These are phyloP conservation scores for Vanrija sp. DNA, from an alignment of 1,284 basidiomycete species.

Conservation along the genomic window DNA sequence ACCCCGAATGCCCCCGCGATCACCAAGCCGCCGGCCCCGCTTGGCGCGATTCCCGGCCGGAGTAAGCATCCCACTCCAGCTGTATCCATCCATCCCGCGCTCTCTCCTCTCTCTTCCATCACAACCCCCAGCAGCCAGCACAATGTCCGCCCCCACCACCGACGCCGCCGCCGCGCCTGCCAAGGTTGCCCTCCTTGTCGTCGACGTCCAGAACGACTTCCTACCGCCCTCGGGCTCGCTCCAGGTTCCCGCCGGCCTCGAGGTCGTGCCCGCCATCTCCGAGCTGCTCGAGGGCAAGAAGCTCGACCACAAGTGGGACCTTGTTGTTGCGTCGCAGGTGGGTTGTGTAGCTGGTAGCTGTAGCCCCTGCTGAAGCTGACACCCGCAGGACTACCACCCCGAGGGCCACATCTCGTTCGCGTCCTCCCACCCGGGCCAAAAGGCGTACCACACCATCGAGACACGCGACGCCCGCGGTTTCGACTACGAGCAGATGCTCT, in stretches of 20 bases:
- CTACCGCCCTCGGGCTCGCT: conserved; percentile 60
- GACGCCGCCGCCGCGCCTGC: neutral
- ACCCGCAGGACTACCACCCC: conserved; percentile 55
- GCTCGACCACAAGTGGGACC: conserved; percentile 49
- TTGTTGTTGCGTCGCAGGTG: conserved; percentile 55
- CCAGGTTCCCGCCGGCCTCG: conserved; percentile 53
- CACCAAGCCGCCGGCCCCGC: too few relatives aligned
- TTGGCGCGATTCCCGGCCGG: neutral
- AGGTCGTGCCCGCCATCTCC: conserved; percentile 54
- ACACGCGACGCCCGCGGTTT: conserved; percentile 41
- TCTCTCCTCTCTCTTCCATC: neutral
- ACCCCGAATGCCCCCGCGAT: too few relatives aligned
- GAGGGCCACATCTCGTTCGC: conserved; percentile 62
- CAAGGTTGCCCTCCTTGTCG: conserved; percentile 54
- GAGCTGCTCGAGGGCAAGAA: conserved; percentile 52
- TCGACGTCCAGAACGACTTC: conserved; percentile 65
- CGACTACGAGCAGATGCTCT: conserved; percentile 49
- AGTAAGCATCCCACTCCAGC: neutral
- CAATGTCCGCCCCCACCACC: neutral
- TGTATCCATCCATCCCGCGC: neutral
- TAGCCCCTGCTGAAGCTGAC: neutral
- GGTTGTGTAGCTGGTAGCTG: conserved; percentile 6
- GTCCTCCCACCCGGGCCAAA: conserved; percentile 51
- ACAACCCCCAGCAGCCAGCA: too few relatives aligned
- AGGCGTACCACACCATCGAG: conserved; percentile 51